These are phyloP conservation scores for Euphorbia celastroides DNA, from an alignment of 441 rosid genomes.

Conservation along the genomic window DNA sequence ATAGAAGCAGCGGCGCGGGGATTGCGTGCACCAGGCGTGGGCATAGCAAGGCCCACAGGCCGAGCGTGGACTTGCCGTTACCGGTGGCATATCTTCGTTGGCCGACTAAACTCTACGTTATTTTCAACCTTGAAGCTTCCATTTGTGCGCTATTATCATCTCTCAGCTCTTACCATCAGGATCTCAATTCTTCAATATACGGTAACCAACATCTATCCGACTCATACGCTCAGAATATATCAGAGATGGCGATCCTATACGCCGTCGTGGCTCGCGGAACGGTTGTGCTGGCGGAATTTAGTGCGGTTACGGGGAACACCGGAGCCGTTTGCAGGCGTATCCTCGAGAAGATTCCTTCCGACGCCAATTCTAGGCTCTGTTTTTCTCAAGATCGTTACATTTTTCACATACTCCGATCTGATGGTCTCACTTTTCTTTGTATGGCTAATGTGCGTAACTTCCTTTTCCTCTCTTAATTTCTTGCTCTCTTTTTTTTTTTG, in stretches of 20 bases:
- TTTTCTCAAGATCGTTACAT: constrained; percentile 91
- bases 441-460: constrained; percentile 81
- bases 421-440: constrained; percentile 83
- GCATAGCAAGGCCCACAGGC: neutral
- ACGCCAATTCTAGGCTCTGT: constrained; percentile 65
- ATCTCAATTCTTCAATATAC: neutral
- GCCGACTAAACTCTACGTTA: neutral
- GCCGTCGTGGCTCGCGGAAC: constrained; percentile 89
- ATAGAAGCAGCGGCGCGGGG: neutral
- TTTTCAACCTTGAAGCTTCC: neutral
- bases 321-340: constrained; percentile 85
- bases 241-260: constrained; percentile 75
- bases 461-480: neutral
- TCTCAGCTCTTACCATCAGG: neutral
- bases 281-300: constrained; percentile 89
- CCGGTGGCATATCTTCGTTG: constrained; percentile 15
- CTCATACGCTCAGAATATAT: neutral
- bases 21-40: neutral
- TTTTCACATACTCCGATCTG: constrained; percentile 91
- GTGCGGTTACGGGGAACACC: constrained; percentile 87
- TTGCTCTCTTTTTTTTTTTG: too few relatives aligned
- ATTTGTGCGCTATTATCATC: neutral
- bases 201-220: neutral
- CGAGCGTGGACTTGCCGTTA: constrained; percentile 26
- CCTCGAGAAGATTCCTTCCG: constrained; percentile 76